Evolutionary conservation across 2,329 filamentous ascomycete genomes (phyloP), one percentile per base, ranked within the genome.

Genomic region (Annulohypoxylon truncatum): DNA sequence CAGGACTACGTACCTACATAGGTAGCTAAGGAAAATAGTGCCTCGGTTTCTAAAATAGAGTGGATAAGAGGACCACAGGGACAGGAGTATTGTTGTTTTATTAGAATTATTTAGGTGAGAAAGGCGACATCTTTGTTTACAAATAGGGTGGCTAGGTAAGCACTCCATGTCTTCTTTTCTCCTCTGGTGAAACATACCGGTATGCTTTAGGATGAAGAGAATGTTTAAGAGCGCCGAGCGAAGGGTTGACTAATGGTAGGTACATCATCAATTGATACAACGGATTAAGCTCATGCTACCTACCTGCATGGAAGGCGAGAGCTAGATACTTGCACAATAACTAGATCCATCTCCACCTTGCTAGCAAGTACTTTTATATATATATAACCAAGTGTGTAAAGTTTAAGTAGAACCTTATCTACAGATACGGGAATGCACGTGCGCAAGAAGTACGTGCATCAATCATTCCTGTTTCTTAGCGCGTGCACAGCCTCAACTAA

Each of bases 401-500:
- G 7, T n/a, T n/a, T n/a, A 48, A 5, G 53, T 57, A 26, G 7
- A n/a, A 22, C 35, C 24, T 29, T 57, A 61, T 48, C 40, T 54
- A n/a, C 22, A 24, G 10, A 24, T 50, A 29, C 44, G 22, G 7
- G 15, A 35, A 28, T 35, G 29, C 26, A 28, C 20, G 54, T 48
- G 31, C 26, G 52, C 42, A 53, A n/a, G n/a, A 46, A 29, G 35
- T 52, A 22, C 46, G 51, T 52, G 28, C 57, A 26, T 56, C 53
- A 61, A 53, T 28, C 51, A 53, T 53, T 61, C 61, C 57, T 65
- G 61, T 53, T 66, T 66, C 55, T 55, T 66, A 68, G 66, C 55
- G 59, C 59, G 12, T 69, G 63, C 66, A 69, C 66, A 69, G 66
- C 66, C 66, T 69, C 66, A 61, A 50, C 47, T 58, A 38, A 48